phyloP scores from a whole-genome alignment of 768 basidiomycete genomes.

The Hericium erinaceus region DNA sequence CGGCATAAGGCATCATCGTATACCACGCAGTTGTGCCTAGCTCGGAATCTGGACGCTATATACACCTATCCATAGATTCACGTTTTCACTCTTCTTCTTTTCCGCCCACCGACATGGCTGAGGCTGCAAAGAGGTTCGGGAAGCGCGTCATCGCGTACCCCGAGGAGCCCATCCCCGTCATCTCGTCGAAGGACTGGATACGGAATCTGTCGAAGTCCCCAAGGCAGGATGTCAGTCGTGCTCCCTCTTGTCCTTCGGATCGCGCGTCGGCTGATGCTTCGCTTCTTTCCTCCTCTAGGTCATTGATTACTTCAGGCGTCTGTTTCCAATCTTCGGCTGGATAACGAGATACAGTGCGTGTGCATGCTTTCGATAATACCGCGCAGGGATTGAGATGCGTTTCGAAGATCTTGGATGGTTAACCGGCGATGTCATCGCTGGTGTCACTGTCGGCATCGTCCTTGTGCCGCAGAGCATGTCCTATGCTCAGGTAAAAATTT shows the following conservation, averaged over 20 bases:
- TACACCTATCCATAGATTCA: background rate
- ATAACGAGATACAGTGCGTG: constrained; percentile 75
- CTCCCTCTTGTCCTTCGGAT: background rate
- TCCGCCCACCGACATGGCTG: constrained; percentile 24
- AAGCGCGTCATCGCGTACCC: constrained; percentile 55
- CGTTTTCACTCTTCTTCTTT: background rate
- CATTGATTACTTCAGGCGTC: constrained; percentile 50
- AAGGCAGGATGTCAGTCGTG: constrained; percentile 35
- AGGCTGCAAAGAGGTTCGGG: constrained; percentile 34
- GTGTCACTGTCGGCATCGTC: constrained; percentile 90
- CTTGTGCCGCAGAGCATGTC: constrained; percentile 93
- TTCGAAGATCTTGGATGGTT: constrained; percentile 53
- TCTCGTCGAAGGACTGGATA: constrained; percentile 52
- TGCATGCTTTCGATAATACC: background rate
- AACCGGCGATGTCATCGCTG: constrained; percentile 81
- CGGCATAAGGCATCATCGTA: background rate
- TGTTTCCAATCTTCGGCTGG: constrained; percentile 87
- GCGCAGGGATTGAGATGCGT: too few species aligned
- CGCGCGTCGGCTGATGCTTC: constrained; percentile 1
- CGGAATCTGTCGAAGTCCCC: constrained; percentile 34
- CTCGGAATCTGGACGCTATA: too few species aligned
- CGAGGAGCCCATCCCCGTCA: constrained; percentile 47
- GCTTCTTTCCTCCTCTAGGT: constrained; percentile 29
- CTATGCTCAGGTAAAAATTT: constrained; percentile 53
- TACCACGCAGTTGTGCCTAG: background rate